phyloP scores from a whole-genome alignment of 2,329 filamentous ascomycete genomes.

The Epichloe bromicola region DNA sequence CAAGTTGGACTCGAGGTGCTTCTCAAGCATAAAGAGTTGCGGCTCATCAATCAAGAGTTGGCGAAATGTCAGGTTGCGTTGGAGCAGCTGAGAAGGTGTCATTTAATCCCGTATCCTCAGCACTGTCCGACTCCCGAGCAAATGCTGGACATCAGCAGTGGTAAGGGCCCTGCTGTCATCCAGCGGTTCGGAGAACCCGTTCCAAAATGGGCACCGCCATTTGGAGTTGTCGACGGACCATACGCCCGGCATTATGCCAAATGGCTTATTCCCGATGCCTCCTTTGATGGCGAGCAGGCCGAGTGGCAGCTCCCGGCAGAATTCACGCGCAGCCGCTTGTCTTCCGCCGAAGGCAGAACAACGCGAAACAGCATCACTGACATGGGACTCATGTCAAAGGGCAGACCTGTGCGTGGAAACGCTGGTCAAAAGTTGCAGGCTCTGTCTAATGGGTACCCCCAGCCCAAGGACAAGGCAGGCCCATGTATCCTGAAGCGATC shows the following conservation, averaged over 20 bases:
- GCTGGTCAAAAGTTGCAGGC: conserved; percentile 53
- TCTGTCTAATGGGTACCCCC: conserved; percentile 56
- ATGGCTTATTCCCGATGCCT: conserved; percentile 83
- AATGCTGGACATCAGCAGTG: conserved; percentile 58
- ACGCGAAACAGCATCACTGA: conserved; percentile 58
- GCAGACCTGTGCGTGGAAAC: conserved; percentile 34
- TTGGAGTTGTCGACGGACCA: conserved; percentile 81
- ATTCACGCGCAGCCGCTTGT: conserved; percentile 28
- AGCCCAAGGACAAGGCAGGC: conserved; percentile 67
- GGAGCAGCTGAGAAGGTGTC: conserved; percentile 85
- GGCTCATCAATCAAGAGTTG: conserved; percentile 88
- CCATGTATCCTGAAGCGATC: conserved; percentile 76
- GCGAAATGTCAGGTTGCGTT: conserved; percentile 89
- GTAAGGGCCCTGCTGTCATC: conserved; percentile 58
- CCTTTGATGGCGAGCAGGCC: conserved; percentile 59
- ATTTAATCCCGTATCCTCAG: conserved; percentile 80
- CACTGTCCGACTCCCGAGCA: conserved; percentile 52
- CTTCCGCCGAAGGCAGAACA: conserved; percentile 54
- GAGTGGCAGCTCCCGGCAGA: conserved; percentile 31
- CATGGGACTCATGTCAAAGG: conserved; percentile 30
- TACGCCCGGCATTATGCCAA: conserved; percentile 90
- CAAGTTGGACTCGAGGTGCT: conserved; percentile 87
- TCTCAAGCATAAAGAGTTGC: conserved; percentile 86
- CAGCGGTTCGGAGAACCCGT: conserved; percentile 47
- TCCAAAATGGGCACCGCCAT: conserved; percentile 71